Evolutionary conservation across 2,329 filamentous ascomycete genomes (phyloP).

Genomic region (Daldinia eschscholtzii): DNA sequence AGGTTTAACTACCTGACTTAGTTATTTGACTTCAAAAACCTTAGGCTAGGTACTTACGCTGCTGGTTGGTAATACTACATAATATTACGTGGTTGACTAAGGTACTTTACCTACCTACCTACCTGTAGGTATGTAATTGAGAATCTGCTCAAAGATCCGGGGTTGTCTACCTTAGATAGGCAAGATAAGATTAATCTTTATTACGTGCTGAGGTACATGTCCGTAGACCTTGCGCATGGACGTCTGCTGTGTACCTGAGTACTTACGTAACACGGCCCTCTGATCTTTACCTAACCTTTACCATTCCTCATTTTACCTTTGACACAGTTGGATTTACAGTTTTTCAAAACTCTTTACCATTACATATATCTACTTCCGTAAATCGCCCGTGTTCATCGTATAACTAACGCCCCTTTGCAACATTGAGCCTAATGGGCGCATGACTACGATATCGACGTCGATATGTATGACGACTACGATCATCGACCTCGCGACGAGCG

Average conservation of each 20-base stretch:
- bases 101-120: neutral
- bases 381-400: neutral
- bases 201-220: too few relatives aligned
- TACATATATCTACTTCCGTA: neutral
- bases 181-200: constrained; percentile 3
- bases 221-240: neutral
- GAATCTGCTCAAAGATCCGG: neutral
- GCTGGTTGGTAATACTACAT: too few relatives aligned
- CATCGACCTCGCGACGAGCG: constrained; percentile 49
- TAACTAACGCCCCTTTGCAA: neutral
- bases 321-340: neutral
- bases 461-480: constrained; percentile 49
- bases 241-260: neutral
- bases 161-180: constrained; percentile 7
- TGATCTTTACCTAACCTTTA: neutral
- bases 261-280: neutral
- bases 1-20: too few relatives aligned
- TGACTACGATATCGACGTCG: constrained; percentile 1
- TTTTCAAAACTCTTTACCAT: neutral
- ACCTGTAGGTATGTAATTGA: neutral
- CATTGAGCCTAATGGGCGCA: constrained; percentile 1
- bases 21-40: too few relatives aligned
- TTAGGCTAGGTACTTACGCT: too few relatives aligned
- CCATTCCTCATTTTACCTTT: neutral
- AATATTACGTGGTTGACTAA: too few relatives aligned